Conservation (phyloP, 2,329 filamentous ascomycete genomes). For the Alternaria atra region DNA sequence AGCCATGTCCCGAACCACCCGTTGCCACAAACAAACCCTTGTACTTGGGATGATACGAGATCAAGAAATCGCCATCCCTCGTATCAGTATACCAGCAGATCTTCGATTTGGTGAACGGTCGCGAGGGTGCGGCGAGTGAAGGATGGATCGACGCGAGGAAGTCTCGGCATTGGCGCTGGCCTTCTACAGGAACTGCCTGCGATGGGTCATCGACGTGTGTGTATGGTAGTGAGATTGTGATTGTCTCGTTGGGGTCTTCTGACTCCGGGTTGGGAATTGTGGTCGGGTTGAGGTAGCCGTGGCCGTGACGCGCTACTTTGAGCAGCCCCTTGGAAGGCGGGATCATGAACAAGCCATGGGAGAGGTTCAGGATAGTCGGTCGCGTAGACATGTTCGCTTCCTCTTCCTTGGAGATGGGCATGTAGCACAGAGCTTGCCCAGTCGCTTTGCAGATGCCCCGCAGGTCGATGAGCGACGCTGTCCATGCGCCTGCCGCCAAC, state of each 20-base stretch:
- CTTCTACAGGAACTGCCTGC: constrained; percentile 46
- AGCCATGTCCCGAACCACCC: constrained; percentile 69
- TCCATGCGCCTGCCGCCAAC: constrained; percentile 89
- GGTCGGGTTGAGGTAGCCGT: constrained; percentile 60
- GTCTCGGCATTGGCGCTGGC: constrained; percentile 38
- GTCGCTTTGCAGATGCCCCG: constrained; percentile 79
- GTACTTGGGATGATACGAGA: constrained; percentile 61
- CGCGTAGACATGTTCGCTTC: constrained; percentile 69
- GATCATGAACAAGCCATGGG: constrained; percentile 77
- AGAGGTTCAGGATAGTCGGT: constrained; percentile 78
- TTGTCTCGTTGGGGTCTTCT: constrained; percentile 42
- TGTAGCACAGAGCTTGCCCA: constrained; percentile 81
- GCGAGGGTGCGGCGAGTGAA: constrained; percentile 43
- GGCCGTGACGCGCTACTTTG: constrained; percentile 61
- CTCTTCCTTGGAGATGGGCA: constrained; percentile 77
- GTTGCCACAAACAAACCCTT: constrained; percentile 67
- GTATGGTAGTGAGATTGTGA: constrained; percentile 60
- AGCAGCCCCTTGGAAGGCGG: constrained; percentile 63
- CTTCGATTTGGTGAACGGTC: constrained; percentile 57
- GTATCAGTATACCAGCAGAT: constrained; percentile 68
- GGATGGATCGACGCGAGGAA: constrained; percentile 45
- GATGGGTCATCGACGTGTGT: constrained; percentile 61
- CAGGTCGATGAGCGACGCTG: constrained; percentile 78
- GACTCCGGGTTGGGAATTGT: constrained; percentile 59
- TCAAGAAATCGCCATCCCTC: constrained; percentile 63